These are phyloP conservation scores for Thamnidium elegans DNA, from an alignment of 192 early-diverging fungal genomes.

Conservation along the genomic window DNA sequence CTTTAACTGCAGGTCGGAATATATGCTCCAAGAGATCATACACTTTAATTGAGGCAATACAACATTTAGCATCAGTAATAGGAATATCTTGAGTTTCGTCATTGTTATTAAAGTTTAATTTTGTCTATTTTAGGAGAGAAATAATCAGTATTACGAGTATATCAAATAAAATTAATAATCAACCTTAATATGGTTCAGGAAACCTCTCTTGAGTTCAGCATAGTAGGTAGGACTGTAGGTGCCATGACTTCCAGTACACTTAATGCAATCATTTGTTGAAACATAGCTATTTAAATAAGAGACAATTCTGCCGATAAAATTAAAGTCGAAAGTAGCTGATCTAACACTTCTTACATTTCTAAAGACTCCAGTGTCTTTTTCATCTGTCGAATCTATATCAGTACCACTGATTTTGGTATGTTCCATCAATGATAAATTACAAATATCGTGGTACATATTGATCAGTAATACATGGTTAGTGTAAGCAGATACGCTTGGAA, in stretches of 20 bases:
- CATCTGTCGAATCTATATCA: not conserved
- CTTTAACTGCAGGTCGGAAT: not conserved
- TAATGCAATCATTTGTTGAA: not conserved
- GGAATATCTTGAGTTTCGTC: not conserved
- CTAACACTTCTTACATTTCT: constrained; percentile 9
- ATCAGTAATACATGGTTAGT: not conserved
- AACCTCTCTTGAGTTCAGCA: not conserved
- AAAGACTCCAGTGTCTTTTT: not conserved
- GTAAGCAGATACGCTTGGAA: not conserved
- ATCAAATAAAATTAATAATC: not conserved
- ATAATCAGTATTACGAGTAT: not conserved
- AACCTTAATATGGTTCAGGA: constrained; percentile 8
- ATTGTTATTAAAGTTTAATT: not conserved
- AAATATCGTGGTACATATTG: not conserved
- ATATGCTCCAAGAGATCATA: constrained; percentile 4
- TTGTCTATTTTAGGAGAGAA: not conserved
- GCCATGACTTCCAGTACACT: not conserved
- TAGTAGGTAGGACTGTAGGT: not conserved
- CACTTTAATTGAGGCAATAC: not conserved
- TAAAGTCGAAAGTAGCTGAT: not conserved
- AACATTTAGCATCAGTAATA: not conserved
- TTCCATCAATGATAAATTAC: not conserved
- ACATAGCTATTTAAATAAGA: constrained; percentile 2
- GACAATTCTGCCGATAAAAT: constrained; percentile 7
- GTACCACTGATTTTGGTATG: not conserved